These are phyloP conservation scores for Abrus pulchellus DNA, from an alignment of 306 rosid genomes.

Conservation along the genomic window DNA sequence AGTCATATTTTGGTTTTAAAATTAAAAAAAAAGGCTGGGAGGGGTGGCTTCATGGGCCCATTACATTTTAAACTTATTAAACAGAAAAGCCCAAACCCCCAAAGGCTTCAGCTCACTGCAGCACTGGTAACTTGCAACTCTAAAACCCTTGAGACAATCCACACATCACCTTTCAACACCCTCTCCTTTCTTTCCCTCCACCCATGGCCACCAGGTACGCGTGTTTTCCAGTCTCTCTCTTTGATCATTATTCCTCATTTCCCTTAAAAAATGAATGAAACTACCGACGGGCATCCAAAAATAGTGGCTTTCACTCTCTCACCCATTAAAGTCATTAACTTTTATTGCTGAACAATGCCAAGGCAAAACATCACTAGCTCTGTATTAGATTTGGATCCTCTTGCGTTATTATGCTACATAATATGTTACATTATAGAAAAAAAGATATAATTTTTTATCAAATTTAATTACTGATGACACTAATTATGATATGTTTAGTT, in stretches of 20 bases:
- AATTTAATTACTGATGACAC: too few relatives aligned
- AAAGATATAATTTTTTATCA: too few relatives aligned
- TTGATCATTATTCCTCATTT: not conserved
- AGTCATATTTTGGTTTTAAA: too few relatives aligned
- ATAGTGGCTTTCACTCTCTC: not conserved
- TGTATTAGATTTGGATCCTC: too few relatives aligned
- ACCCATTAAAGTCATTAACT: conserved; percentile 16
- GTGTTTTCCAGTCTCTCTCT: not conserved
- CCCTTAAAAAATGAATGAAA: not conserved
- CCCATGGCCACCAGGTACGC: conserved; percentile 59
- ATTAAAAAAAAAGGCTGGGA: too few relatives aligned
- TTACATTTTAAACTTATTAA: too few relatives aligned
- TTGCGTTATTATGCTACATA: too few relatives aligned
- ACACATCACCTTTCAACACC: not conserved
- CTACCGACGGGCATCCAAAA: not conserved
- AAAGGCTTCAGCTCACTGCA: not conserved
- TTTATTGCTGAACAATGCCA: not conserved
- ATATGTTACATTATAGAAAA: too few relatives aligned
- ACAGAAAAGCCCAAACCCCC: too few relatives aligned
- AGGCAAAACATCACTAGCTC: too few relatives aligned
- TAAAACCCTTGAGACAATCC: not conserved
- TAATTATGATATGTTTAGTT: too few relatives aligned
- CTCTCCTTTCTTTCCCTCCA: not conserved
- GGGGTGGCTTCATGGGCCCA: too few relatives aligned
- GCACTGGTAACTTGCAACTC: not conserved